Conservation (phyloP, 768 basidiomycete genomes). For the Lepiota brunneoincarnata region DNA sequence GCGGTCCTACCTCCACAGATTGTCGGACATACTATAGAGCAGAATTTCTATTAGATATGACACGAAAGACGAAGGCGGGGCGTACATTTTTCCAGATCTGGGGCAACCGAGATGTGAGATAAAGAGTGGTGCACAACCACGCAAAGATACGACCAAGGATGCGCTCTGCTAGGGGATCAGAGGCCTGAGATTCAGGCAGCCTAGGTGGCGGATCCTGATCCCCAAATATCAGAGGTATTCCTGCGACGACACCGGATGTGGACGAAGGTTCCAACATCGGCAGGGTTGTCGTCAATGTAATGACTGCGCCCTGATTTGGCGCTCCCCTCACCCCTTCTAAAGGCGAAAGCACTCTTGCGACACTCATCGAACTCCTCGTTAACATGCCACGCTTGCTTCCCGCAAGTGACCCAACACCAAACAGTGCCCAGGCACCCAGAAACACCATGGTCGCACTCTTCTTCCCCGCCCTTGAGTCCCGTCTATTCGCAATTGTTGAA, state of each 20-base stretch:
- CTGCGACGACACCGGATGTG: background rate
- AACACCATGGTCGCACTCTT: slow-evolving; percentile 80
- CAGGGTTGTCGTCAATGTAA: background rate
- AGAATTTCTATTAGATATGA: slow-evolving; percentile 6
- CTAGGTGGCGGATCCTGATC: slow-evolving; percentile 2
- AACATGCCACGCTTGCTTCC: slow-evolving; percentile 25
- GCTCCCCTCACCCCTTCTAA: background rate
- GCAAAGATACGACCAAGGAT: slow-evolving; percentile 88
- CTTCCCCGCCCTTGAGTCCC: slow-evolving; percentile 62
- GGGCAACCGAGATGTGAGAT: slow-evolving; percentile 90
- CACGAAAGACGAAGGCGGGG: slow-evolving; percentile 17
- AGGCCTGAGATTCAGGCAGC: slow-evolving; percentile 19
- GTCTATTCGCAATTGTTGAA: slow-evolving; percentile 24
- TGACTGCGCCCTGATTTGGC: background rate
- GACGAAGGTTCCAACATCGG: background rate
- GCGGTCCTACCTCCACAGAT: slow-evolving; percentile 70
- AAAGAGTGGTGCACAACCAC: slow-evolving; percentile 91
- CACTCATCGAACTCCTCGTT: slow-evolving; percentile 24
- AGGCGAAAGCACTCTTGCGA: slow-evolving; percentile 48
- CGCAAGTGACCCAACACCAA: slow-evolving; percentile 58
- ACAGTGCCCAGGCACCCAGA: slow-evolving; percentile 72
- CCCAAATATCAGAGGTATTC: background rate
- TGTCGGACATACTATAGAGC: slow-evolving; percentile 71
- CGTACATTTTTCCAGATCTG: slow-evolving; percentile 99
- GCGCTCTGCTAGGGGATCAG: slow-evolving; percentile 44